Percentiles rank a stretch among this genome's conserved stretches.
These are phyloP conservation scores for Podospora bellae-mahoneyi DNA, from an alignment of 495 filamentous ascomycete species.

Conservation along the genomic window DNA sequence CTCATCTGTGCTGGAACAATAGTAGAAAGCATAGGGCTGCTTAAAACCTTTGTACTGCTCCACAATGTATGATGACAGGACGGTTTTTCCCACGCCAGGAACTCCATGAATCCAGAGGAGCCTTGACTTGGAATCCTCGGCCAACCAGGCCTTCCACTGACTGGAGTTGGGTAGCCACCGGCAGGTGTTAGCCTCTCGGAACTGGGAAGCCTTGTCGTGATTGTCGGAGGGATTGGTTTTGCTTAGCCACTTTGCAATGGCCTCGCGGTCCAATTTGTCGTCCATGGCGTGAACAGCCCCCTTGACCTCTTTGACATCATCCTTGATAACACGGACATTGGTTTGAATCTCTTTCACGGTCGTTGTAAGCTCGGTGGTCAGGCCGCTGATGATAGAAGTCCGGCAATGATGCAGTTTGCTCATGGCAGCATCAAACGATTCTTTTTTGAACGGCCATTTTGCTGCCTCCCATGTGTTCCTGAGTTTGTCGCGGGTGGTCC, in stretches of 20 bases:
- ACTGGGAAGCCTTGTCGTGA: background rate
- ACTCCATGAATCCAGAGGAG: conserved; percentile 40
- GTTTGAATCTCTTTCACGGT: conserved; percentile 11
- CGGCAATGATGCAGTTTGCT: conserved; percentile 19
- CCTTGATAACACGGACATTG: conserved; percentile 7
- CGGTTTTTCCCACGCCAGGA: conserved; percentile 42
- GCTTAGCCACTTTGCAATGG: conserved; percentile 11
- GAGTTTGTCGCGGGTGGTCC: background rate
- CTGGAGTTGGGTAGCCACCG: conserved; percentile 24
- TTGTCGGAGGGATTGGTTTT: conserved; percentile 22
- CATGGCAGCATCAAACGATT: background rate
- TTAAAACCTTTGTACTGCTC: conserved; percentile 17
- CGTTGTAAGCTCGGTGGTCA: conserved; percentile 11
- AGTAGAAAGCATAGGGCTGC: conserved; percentile 32
- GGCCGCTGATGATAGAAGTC: conserved; percentile 17
- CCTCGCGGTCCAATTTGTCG: background rate
- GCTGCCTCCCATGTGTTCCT: background rate
- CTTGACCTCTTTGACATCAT: conserved; percentile 2
- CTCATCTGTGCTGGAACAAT: conserved; percentile 35
- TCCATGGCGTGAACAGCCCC: background rate
- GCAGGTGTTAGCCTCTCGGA: conserved; percentile 22
- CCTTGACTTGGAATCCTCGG: background rate
- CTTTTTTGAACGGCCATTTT: conserved; percentile 1
- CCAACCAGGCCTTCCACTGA: conserved; percentile 27
- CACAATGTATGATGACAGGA: conserved; percentile 36